Evolutionary conservation across 1,284 basidiomycete species (phyloP), one percentile per base, ranked within the genome.

Genomic region (Ganoderma resinaceum): DNA sequence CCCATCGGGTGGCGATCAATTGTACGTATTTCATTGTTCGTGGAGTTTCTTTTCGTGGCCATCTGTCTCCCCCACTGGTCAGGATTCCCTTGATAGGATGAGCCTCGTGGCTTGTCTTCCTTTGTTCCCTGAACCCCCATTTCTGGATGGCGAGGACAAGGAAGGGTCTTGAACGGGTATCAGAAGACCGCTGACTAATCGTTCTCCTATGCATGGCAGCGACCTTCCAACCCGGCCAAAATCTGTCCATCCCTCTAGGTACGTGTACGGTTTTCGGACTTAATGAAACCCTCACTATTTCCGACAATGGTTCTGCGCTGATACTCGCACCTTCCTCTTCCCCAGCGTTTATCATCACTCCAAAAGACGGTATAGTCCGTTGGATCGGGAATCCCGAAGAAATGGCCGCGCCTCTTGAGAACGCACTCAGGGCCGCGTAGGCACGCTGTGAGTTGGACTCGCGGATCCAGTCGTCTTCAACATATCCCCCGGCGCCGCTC

Each of bases 381-480:
- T 80, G 78, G 77, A 70, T 80, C 61, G 78, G 78, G 18, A 78
- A 80, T 70, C 77, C 76, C 20, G 78, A 78, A 66, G 78, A 80
- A 60, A 77, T 80, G 74, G 71, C 69, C 12, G 70, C 55, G 33
- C 77, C 76, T 23, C 75, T 80, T 43, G 76, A 73, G 52, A 67
- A 71, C 55, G 69, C 71, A 40, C 65, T 78, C 42, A 63, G 66
- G n/a, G 43, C 68, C 46, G 66, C 66, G 61, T 76, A 65, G 71
- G 31, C 49, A 18, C 23, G 40, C 29, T 29, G 35, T 16, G 11
- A 37, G 23, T n/a, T 33, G 40, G 8, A 35, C 26, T 59, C 37
- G 42, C 31, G 29, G 33, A 16, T 43, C 63, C 63, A 64, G 11
- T n/a, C 55, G 62, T 26, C 20, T 61, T 23, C 38, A 61, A 42